A percentile compares a stretch with the other conserved stretches of the same genome.
These are phyloP conservation scores for Daldinia childiae DNA, from an alignment of 495 filamentous ascomycete species.

Conservation along the genomic window DNA sequence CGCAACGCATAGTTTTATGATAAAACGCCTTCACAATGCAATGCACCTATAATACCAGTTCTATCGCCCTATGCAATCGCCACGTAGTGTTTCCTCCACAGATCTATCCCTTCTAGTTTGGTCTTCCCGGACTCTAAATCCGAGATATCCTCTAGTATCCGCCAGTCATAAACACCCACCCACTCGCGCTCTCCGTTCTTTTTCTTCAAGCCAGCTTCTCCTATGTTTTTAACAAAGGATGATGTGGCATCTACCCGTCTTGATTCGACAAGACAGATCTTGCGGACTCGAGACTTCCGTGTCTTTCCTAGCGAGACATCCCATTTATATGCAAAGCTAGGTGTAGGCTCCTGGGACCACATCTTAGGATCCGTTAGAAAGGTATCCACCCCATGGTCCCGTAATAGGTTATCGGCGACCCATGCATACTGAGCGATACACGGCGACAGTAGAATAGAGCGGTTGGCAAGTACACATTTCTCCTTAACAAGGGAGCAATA, in stretches of 20 bases:
- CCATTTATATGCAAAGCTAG: conserved; percentile 14
- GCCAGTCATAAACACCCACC: conserved; percentile 61
- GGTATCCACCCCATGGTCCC: conserved; percentile 50
- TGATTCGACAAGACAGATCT: conserved; percentile 59
- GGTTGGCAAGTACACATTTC: conserved; percentile 49
- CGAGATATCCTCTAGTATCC: conserved; percentile 55
- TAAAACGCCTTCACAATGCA: conserved; percentile 21
- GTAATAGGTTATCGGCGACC: conserved; percentile 56
- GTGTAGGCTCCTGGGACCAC: conserved; percentile 41
- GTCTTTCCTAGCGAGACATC: conserved; percentile 48
- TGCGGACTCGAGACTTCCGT: conserved; percentile 43
- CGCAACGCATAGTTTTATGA: not conserved
- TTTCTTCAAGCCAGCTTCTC: conserved; percentile 46
- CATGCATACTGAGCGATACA: conserved; percentile 54
- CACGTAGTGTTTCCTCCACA: conserved; percentile 43
- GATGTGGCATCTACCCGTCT: conserved; percentile 49
- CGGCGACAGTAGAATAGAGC: conserved; percentile 56
- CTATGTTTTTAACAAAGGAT: conserved; percentile 51
- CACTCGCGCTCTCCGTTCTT: conserved; percentile 50
- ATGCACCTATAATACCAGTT: conserved; percentile 12
- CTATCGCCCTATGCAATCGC: conserved; percentile 35
- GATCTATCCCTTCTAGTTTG: conserved; percentile 19
- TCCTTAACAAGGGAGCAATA: conserved; percentile 29
- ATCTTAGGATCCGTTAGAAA: conserved; percentile 46
- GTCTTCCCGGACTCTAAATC: conserved; percentile 46